phyloP scores from a whole-genome alignment of 2,329 filamentous ascomycete genomes.

The Corynespora cassiicola region DNA sequence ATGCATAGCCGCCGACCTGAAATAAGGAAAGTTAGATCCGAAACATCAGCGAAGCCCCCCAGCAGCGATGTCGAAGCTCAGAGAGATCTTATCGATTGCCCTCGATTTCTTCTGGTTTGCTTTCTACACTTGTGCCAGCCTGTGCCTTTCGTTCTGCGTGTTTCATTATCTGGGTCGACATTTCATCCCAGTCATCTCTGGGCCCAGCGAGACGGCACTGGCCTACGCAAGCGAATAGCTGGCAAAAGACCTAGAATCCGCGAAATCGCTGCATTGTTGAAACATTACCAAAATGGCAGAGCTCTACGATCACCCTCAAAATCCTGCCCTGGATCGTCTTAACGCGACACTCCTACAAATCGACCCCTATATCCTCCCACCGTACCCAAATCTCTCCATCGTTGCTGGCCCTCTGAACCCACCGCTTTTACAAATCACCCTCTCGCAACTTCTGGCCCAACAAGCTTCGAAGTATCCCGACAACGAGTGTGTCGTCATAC shows the following conservation, averaged over 20 bases:
- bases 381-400: slow-evolving; percentile 58
- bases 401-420: slow-evolving; percentile 73
- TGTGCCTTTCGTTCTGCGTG: slow-evolving; percentile 15
- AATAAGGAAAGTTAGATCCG: no score
- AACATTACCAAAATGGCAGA: slow-evolving; percentile 37
- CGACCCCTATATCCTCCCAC: slow-evolving; percentile 45
- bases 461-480: slow-evolving; percentile 71
- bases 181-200: slow-evolving; percentile 15
- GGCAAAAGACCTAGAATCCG: no score
- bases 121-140: slow-evolving; percentile 25
- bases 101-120: slow-evolving; percentile 24
- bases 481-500: slow-evolving; percentile 73
- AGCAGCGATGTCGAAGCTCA: slow-evolving; percentile 13
- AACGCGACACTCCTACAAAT: slow-evolving; percentile 47
- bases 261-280: no score
- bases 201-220: background rate
- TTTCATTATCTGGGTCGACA: slow-evolving; percentile 20
- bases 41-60: slow-evolving; percentile 35
- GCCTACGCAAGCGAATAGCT: background rate
- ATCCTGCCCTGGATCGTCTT: slow-evolving; percentile 40
- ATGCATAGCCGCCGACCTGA: no score
- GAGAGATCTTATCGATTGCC: slow-evolving; percentile 7
- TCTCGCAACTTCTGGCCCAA: slow-evolving; percentile 74
- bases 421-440: slow-evolving; percentile 72
- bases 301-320: slow-evolving; percentile 30